Evolutionary conservation across 495 filamentous ascomycete genomes (phyloP).

Genomic region (Neurospora sp.): DNA sequence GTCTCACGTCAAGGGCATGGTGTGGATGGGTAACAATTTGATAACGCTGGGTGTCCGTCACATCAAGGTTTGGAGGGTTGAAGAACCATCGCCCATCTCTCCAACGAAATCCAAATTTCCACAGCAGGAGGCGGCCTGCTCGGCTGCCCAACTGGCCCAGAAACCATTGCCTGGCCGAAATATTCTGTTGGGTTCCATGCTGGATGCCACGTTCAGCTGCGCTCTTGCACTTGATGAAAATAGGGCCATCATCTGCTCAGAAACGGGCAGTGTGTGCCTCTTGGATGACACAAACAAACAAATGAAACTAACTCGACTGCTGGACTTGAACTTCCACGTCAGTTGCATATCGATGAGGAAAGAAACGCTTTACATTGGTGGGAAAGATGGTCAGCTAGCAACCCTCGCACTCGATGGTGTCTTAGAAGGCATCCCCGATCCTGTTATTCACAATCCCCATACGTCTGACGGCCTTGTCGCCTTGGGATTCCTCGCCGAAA

Average conservation of each 20-base stretch:
- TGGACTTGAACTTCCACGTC: constrained; percentile 52
- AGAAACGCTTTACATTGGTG: constrained; percentile 30
- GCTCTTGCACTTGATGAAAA: constrained; percentile 62
- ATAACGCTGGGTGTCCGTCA: constrained; percentile 75
- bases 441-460: constrained; percentile 18
- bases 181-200: constrained; percentile 64
- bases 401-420: constrained; percentile 32
- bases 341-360: constrained; percentile 47
- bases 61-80: constrained; percentile 86
- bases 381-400: constrained; percentile 35
- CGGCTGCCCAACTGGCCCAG: constrained; percentile 25
- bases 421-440: constrained; percentile 18
- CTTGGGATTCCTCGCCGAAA: constrained; percentile 57
- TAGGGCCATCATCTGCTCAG: constrained; percentile 61
- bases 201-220: constrained; percentile 74
- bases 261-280: constrained; percentile 63
- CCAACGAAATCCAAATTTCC: constrained; percentile 38
- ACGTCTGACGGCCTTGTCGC: constrained; percentile 38
- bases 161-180: constrained; percentile 52
- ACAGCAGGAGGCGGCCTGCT: constrained; percentile 27
- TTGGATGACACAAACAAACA: constrained; percentile 67
- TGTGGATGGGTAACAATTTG: constrained; percentile 65
- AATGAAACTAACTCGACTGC: constrained; percentile 55
- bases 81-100: constrained; percentile 42
- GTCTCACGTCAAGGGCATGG: constrained; percentile 67